phyloP scores from a whole-genome alignment of 1,284 basidiomycete species.

The Trichosporon ovoides region DNA sequence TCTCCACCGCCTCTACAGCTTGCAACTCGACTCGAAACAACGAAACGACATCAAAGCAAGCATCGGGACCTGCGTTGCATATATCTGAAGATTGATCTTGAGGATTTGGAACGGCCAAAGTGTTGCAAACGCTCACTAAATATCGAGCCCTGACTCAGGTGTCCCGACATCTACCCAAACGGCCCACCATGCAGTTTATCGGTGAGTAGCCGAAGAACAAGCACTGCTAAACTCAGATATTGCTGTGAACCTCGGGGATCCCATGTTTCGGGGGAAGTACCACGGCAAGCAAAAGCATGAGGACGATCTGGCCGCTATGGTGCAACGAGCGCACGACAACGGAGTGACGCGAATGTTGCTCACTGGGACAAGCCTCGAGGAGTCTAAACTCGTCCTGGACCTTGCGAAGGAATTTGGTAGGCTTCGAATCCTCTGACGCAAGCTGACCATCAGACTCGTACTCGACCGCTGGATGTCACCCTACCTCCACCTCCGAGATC shows the following conservation, averaged over 20 bases:
- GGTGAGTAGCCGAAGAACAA: neutral
- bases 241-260: constrained; percentile 53
- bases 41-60: no score
- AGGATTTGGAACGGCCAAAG: neutral
- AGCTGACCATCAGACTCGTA: constrained; percentile 56
- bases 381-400: constrained; percentile 60
- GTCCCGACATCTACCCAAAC: neutral
- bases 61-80: no score
- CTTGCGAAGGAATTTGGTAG: constrained; percentile 60
- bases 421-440: constrained; percentile 13
- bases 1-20: neutral
- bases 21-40: no score
- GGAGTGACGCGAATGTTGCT: constrained; percentile 74
- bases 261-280: constrained; percentile 51
- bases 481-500: constrained; percentile 74
- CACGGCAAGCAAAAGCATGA: constrained; percentile 50
- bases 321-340: constrained; percentile 59
- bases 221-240: constrained; percentile 46
- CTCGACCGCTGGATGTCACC: constrained; percentile 79
- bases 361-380: constrained; percentile 69
- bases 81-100: no score
- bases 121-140: neutral
- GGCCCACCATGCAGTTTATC: constrained; percentile 14
- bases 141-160: neutral
- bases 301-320: constrained; percentile 65